Evolutionary conservation across 345 rosid genomes (phyloP).

Genomic region (Pistacia vera): DNA sequence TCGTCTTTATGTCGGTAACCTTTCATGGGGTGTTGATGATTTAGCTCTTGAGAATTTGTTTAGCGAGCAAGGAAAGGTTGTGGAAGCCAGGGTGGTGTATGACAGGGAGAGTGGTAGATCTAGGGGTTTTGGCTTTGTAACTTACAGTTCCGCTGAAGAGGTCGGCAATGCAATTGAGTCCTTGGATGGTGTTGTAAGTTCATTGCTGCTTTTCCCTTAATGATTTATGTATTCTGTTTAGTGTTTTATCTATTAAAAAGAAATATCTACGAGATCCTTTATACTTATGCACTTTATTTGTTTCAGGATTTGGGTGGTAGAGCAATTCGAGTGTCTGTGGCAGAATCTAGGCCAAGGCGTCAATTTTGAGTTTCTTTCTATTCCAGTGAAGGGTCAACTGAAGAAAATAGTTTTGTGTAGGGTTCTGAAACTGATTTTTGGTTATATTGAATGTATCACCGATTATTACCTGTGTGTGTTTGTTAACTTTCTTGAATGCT

Average conservation of each 20-base stretch:
- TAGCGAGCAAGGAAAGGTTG: constrained; percentile 82
- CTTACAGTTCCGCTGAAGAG: constrained; percentile 78
- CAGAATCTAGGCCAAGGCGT: constrained; percentile 86
- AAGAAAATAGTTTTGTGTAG: background rate
- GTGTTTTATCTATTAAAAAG: background rate
- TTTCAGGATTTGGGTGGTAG: constrained; percentile 89
- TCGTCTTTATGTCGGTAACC: constrained; percentile 86
- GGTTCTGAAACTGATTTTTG: background rate
- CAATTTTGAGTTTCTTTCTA: constrained; percentile 48
- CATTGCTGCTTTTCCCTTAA: background rate
- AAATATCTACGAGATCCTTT: background rate
- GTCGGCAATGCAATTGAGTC: constrained; percentile 69
- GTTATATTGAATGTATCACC: background rate
- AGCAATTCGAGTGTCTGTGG: constrained; percentile 78
- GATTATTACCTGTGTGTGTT: no score
- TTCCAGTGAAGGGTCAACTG: background rate
- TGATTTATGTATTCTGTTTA: background rate
- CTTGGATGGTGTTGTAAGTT: constrained; percentile 84
- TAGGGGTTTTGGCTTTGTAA: constrained; percentile 95
- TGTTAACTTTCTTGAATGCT: constrained; percentile 1
- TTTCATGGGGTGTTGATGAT: constrained; percentile 94
- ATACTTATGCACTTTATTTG: constrained; percentile 12
- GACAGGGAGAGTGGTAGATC: constrained; percentile 96
- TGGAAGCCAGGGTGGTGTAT: constrained; percentile 90
- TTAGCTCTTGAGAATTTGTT: constrained; percentile 79